Conservation (phyloP, 495 filamentous ascomycete genomes). For the Aspergillus sclerotiicarbonarius region DNA sequence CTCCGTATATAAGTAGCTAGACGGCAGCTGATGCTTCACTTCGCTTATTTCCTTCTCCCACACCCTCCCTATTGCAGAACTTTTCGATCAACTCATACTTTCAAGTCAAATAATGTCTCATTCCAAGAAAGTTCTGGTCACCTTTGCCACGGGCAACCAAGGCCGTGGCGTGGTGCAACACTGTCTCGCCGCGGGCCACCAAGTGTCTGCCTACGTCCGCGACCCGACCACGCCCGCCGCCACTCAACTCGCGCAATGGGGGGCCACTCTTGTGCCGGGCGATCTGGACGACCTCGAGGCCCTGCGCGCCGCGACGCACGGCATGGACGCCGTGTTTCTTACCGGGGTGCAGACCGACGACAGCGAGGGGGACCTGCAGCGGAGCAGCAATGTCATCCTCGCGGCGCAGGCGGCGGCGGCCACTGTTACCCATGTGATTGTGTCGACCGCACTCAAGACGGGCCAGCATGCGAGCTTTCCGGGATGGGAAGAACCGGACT, state of each 20-base stretch:
- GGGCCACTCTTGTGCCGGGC: background rate
- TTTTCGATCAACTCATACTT: background rate
- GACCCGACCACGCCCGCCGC: background rate
- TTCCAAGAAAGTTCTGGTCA: background rate
- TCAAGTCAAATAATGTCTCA: background rate
- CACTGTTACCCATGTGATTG: background rate
- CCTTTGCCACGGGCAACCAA: background rate
- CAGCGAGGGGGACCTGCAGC: background rate
- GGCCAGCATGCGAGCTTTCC: background rate
- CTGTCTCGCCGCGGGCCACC: background rate
- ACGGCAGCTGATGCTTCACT: background rate
- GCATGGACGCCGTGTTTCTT: background rate
- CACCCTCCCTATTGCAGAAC: background rate
- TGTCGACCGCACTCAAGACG: background rate
- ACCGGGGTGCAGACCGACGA: background rate
- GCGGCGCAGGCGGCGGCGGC: conserved; percentile 1
- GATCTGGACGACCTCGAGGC: background rate
- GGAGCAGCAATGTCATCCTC: background rate
- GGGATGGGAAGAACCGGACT: background rate
- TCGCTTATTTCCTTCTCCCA: background rate
- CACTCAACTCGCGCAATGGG: conserved; percentile 2
- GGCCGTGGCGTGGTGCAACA: conserved; percentile 1
- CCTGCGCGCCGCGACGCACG: background rate
- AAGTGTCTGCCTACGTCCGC: background rate
- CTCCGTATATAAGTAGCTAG: background rate